A percentile compares a stretch with the other conserved stretches of the same genome.
phyloP scores from a whole-genome alignment of 192 early-diverging fungal genomes.

The Coemansia sp. region DNA sequence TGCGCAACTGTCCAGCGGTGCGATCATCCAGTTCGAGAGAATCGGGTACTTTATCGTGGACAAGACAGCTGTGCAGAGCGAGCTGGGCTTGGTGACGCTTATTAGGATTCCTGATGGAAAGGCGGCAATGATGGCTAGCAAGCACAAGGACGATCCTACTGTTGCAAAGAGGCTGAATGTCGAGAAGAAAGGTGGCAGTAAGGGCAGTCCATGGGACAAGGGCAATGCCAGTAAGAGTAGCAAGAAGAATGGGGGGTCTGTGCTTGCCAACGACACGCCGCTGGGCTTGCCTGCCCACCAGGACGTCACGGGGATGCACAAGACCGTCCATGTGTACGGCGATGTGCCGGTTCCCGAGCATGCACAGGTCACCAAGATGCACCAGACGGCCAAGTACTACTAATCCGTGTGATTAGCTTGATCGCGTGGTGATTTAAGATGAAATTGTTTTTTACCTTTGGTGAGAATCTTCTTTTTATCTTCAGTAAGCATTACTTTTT shows the following conservation, averaged over 20 bases:
- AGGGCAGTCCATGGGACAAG: slow-evolving; percentile 48
- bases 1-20: slow-evolving; percentile 58
- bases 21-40: slow-evolving; percentile 97
- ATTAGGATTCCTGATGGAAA: slow-evolving; percentile 94
- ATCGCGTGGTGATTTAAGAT: too few species aligned
- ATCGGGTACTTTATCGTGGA: slow-evolving; percentile 95
- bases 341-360: slow-evolving; percentile 17
- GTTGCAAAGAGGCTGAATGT: slow-evolving; percentile 8
- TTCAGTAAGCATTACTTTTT: too few species aligned
- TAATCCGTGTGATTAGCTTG: slow-evolving; percentile 4
- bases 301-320: slow-evolving; percentile 32
- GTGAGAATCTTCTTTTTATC: too few species aligned
- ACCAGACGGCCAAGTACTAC: slow-evolving; percentile 35
- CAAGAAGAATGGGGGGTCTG: not conserved
- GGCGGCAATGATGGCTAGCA: slow-evolving; percentile 67
- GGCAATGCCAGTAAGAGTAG: slow-evolving; percentile 1
- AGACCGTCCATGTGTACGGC: slow-evolving; percentile 32
- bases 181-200: too few species aligned
- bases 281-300: slow-evolving; percentile 24
- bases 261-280: not conserved
- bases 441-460: too few species aligned
- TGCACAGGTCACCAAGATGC: slow-evolving; percentile 32
- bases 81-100: slow-evolving; percentile 62
- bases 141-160: slow-evolving; percentile 43
- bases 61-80: slow-evolving; percentile 51